Conservation (phyloP, 2,329 filamentous ascomycete species). For the Thermothelomyces thermophilus region DNA sequence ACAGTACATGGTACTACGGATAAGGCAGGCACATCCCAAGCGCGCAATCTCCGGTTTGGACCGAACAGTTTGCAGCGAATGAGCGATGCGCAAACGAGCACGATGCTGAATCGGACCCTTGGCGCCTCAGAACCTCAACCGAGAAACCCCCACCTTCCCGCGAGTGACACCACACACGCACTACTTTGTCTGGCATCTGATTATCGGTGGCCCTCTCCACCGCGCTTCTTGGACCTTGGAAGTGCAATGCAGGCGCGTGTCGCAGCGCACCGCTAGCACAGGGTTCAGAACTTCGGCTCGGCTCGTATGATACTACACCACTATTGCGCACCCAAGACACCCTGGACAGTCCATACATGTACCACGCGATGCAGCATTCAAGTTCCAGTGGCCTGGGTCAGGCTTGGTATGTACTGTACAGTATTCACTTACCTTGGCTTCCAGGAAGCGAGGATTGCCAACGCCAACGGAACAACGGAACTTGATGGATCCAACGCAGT, state of each 20-base stretch:
- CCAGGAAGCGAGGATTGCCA: no score
- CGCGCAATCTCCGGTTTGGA: not conserved
- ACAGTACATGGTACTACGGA: no score
- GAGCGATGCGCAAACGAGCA: constrained; percentile 1
- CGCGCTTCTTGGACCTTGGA: not conserved
- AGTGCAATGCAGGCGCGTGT: not conserved
- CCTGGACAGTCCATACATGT: not conserved
- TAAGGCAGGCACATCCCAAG: not conserved
- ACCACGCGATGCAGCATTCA: not conserved
- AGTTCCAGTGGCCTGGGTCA: not conserved
- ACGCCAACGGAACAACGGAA: no score
- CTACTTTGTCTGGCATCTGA: not conserved
- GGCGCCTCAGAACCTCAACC: constrained; percentile 1
- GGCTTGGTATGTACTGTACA: not conserved
- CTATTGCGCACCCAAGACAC: no score
- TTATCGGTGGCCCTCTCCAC: no score
- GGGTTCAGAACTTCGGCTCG: not conserved
- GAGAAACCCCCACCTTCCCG: constrained; percentile 8
- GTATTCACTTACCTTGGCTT: no score
- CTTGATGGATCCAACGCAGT: no score
- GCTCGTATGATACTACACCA: not conserved
- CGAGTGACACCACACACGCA: not conserved
- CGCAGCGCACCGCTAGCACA: not conserved
- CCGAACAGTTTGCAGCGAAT: constrained; percentile 1
- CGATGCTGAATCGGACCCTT: not conserved